phyloP scores from a whole-genome alignment of 768 basidiomycete genomes.

The Boletus sp. region DNA sequence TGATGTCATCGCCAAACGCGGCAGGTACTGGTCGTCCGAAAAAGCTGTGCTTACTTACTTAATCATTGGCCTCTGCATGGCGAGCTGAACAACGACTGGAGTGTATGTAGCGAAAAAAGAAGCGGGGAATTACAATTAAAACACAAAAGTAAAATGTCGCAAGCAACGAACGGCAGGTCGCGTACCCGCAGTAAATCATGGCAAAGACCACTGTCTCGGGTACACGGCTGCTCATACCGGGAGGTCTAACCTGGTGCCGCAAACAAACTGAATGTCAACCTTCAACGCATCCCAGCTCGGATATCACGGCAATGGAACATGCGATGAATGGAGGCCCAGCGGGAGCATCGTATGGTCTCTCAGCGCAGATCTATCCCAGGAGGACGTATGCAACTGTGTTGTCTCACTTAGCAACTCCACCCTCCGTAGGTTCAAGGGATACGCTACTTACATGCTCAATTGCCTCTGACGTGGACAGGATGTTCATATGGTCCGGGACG shows the following conservation, averaged over 20 bases:
- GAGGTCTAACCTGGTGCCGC: neutral
- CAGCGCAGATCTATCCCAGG: conserved; percentile 48
- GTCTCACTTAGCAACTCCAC: conserved; percentile 1
- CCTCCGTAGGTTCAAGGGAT: neutral
- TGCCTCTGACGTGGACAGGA: conserved; percentile 57
- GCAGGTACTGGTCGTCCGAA: no score
- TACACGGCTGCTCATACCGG: neutral
- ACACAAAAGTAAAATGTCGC: neutral
- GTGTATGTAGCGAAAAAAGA: neutral
- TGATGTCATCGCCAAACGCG: conserved; percentile 4
- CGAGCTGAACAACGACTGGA: neutral
- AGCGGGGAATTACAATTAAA: neutral
- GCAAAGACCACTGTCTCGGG: neutral
- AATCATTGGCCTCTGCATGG: neutral
- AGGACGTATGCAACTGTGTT: conserved; percentile 48
- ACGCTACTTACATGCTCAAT: conserved; percentile 48
- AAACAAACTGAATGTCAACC: neutral
- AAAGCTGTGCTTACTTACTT: neutral
- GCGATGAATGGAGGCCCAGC: conserved; percentile 44
- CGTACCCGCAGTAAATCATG: neutral
- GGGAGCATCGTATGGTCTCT: conserved; percentile 55
- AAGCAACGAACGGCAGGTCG: neutral
- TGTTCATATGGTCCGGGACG: conserved; percentile 75
- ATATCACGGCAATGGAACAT: conserved; percentile 17
- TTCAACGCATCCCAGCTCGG: neutral